Conservation (phyloP, 2,329 filamentous ascomycete species). For the Teratosphaeria pseudoeucalypti region DNA sequence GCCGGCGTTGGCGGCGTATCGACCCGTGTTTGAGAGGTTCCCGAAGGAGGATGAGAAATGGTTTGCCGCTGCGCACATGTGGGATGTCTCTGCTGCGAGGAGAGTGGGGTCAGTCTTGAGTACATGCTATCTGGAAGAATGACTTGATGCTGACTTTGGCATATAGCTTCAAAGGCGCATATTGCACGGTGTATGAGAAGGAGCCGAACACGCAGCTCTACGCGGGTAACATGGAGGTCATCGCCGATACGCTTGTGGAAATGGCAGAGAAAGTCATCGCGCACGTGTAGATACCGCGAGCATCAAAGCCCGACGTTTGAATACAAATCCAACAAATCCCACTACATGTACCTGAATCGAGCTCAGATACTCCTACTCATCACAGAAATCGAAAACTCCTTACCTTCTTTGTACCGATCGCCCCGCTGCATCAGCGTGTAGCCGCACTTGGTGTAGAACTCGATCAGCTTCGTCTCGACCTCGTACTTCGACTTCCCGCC, state of each 20-base stretch:
- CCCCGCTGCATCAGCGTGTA: too few relatives aligned
- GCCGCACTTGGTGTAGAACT: too few relatives aligned
- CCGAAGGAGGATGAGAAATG: constrained; percentile 32
- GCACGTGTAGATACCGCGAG: not conserved
- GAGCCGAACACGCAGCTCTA: constrained; percentile 43
- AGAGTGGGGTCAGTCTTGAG: constrained; percentile 29
- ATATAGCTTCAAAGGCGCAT: constrained; percentile 39
- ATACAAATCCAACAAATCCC: not conserved
- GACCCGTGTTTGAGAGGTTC: constrained; percentile 34
- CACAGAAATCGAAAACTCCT: not conserved
- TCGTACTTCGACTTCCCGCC: too few relatives aligned
- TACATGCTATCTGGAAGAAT: not conserved
- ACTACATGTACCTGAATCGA: not conserved
- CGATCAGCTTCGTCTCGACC: too few relatives aligned
- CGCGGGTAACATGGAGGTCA: constrained; percentile 15
- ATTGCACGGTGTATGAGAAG: constrained; percentile 43
- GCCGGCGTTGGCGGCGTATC: constrained; percentile 40
- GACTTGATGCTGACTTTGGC: not conserved
- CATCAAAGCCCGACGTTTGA: not conserved
- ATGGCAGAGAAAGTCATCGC: constrained; percentile 2
- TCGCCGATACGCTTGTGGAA: not conserved
- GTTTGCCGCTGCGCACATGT: constrained; percentile 52
- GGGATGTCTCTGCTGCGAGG: constrained; percentile 46
- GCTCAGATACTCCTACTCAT: not conserved
- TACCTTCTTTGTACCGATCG: not conserved